phyloP scores from a whole-genome alignment of 164 flowering plant species.

The Aristolochia californica region DNA sequence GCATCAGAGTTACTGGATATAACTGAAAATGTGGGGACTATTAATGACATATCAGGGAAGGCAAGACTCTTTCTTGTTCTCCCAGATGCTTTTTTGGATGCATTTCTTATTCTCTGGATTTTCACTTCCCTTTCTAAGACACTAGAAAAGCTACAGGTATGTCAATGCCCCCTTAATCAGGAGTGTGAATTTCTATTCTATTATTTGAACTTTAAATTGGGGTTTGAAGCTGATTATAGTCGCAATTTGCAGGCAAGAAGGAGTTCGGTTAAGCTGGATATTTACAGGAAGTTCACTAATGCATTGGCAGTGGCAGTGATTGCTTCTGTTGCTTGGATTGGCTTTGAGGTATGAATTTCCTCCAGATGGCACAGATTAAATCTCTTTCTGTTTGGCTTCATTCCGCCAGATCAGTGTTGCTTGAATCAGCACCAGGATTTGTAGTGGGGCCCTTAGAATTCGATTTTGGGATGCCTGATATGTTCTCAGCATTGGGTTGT shows the following conservation, averaged over 20 bases:
- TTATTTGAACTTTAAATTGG: background rate
- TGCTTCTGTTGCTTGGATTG: conserved; percentile 89
- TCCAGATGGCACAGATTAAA: background rate
- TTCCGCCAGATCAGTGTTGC: no score
- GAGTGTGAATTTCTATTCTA: background rate
- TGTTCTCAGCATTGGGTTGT: no score
- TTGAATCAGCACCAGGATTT: no score
- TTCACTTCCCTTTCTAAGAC: conserved; percentile 90
- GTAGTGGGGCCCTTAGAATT: no score
- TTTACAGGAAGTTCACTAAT: conserved; percentile 86
- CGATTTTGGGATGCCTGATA: no score
- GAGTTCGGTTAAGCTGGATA: conserved; percentile 76
- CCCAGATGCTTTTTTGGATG: conserved; percentile 83
- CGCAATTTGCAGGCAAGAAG: conserved; percentile 47
- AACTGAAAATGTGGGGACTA: conserved; percentile 83
- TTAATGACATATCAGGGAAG: conserved; percentile 85
- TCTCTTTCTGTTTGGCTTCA: no score
- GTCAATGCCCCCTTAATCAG: background rate
- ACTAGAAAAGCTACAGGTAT: conserved; percentile 88
- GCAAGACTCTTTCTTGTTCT: conserved; percentile 83
- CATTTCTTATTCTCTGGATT: conserved; percentile 87
- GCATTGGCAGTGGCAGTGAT: conserved; percentile 64
- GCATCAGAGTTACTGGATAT: conserved; percentile 81
- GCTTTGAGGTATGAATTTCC: conserved; percentile 58
- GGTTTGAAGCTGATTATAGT: background rate